Conservation (phyloP, 106 monocot species). For the Chionographis japonica region DNA sequence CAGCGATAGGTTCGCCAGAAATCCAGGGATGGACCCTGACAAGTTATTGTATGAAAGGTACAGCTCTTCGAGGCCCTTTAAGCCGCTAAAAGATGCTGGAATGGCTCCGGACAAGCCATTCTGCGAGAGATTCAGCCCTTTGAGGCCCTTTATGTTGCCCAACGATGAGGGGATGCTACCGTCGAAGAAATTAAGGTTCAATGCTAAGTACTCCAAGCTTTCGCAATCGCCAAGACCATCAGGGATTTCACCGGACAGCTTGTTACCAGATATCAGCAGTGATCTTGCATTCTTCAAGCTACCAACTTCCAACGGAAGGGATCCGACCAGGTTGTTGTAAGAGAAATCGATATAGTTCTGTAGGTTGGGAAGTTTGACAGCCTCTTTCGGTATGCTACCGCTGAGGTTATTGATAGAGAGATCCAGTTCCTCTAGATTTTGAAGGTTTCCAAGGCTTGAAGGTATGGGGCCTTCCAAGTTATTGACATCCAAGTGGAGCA, state of each 20-base stretch:
- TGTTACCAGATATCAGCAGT: constrained; percentile 14
- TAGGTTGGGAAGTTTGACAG: background rate
- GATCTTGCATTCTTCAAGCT: constrained; percentile 1
- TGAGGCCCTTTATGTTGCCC: constrained; percentile 13
- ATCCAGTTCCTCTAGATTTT: background rate
- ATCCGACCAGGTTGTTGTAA: constrained; percentile 1
- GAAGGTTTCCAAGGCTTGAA: background rate
- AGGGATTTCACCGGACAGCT: constrained; percentile 21
- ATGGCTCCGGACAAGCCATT: constrained; percentile 17
- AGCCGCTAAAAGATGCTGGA: constrained; percentile 8
- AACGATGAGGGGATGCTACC: constrained; percentile 19
- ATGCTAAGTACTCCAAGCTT: constrained; percentile 13
- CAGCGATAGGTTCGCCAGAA: too few relatives aligned
- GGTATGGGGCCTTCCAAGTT: constrained; percentile 1
- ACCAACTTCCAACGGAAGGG: constrained; percentile 20
- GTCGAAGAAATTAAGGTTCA: constrained; percentile 13
- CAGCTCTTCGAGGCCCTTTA: constrained; percentile 1
- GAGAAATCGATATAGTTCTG: background rate
- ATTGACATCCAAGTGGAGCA: background rate
- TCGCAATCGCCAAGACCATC: constrained; percentile 9
- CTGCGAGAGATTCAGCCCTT: constrained; percentile 11
- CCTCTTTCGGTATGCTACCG: constrained; percentile 10
- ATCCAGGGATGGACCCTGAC: constrained; percentile 18
- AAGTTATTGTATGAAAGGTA: constrained; percentile 45
- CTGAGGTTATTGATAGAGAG: constrained; percentile 6